Evolutionary conservation across 225 moss, liverwort and hornwort genomes (phyloP).

Genomic region (Pleurozium schreberi): DNA sequence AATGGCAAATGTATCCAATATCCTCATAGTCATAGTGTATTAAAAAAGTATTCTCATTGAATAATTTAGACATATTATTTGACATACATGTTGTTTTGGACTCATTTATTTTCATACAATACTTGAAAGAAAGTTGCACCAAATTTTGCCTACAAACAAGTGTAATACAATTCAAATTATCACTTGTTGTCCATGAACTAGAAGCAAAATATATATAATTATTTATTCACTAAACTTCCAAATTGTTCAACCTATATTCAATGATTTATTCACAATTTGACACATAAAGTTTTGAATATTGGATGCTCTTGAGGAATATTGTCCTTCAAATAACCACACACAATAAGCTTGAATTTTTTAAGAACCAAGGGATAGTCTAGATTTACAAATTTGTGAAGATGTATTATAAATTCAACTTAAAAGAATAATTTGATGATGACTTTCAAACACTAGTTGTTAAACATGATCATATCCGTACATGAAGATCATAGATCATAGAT

Average conservation of each 20-base stretch:
- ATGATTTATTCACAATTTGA: rapidly evolving
- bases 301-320: not conserved
- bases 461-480: not conserved
- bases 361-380: rapidly evolving
- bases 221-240: not conserved
- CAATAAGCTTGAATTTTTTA: rapidly evolving
- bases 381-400: rapidly evolving
- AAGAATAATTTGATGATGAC: not conserved
- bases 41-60: not conserved
- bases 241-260: rapidly evolving
- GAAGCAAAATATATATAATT: not conserved
- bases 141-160: not conserved
- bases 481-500: rapidly evolving
- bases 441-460: not conserved
- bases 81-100: rapidly evolving
- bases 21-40: rapidly evolving
- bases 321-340: not conserved
- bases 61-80: not conserved
- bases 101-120: not conserved
- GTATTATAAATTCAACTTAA: not conserved
- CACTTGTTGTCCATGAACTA: not conserved
- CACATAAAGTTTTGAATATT: not conserved
- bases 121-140: not conserved
- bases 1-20: not conserved
- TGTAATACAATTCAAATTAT: not conserved